A percentile compares a stretch with the other conserved stretches of the same genome.
Evolutionary conservation across 108 stramenopile species (phyloP).

Genomic region (Cyclotella baltica): DNA sequence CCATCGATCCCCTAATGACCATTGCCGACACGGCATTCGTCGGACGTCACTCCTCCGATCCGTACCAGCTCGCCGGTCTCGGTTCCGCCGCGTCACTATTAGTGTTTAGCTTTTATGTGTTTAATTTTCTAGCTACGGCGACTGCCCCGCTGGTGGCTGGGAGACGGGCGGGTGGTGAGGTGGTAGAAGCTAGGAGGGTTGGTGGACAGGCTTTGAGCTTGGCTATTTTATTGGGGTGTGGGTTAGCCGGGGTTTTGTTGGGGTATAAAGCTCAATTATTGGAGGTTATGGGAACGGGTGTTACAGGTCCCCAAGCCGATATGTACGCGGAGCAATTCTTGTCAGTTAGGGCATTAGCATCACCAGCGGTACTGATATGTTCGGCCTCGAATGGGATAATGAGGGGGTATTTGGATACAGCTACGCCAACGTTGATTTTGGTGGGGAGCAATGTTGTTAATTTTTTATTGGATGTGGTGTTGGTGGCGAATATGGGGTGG

Average conservation of each 20-base stretch:
- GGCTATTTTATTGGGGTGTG: constrained; percentile 61
- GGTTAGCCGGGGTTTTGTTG: constrained; percentile 51
- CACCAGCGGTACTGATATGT: constrained; percentile 82
- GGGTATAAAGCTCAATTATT: constrained; percentile 61
- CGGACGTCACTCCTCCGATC: constrained; percentile 63
- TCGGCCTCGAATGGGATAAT: constrained; percentile 85
- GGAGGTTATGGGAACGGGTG: constrained; percentile 73
- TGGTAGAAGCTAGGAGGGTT: constrained; percentile 61
- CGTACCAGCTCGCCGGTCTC: constrained; percentile 79
- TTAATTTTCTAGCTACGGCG: constrained; percentile 85
- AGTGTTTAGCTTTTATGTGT: constrained; percentile 84
- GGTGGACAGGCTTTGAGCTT: constrained; percentile 87
- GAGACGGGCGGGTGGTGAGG: constrained; percentile 59
- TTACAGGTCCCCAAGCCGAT: constrained; percentile 68
- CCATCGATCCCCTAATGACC: constrained; percentile 89
- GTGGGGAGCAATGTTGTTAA: constrained; percentile 78
- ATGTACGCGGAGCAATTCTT: constrained; percentile 75
- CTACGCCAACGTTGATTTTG: constrained; percentile 75
- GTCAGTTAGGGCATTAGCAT: constrained; percentile 69
- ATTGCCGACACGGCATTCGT: constrained; percentile 89
- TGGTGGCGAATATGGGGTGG: constrained; percentile 64
- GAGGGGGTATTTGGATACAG: constrained; percentile 88
- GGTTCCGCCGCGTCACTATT: constrained; percentile 81
- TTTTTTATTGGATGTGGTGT: constrained; percentile 70
- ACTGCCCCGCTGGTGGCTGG: constrained; percentile 83